Conservation (phyloP, 495 filamentous ascomycete species). For the Lindgomyces ingoldianus region DNA sequence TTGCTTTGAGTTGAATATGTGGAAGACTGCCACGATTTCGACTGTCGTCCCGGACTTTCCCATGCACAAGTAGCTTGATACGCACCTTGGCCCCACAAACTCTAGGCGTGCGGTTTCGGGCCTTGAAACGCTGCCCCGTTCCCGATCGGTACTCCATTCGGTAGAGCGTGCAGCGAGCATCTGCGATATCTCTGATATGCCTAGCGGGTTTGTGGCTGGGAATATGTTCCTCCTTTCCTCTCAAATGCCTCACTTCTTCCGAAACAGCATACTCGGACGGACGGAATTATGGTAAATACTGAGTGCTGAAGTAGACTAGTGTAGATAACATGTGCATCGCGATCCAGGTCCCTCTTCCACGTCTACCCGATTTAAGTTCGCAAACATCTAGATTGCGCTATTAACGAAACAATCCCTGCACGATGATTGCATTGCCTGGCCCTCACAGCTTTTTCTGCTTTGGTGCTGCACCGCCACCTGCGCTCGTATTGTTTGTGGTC, state of each 20-base stretch:
- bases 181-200: too few species aligned
- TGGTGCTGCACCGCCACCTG: not conserved
- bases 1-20: not conserved
- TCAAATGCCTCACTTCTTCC: slow-evolving; percentile 10
- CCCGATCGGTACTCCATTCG: not conserved
- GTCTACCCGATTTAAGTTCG: not conserved
- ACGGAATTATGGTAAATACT: not conserved
- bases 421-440: not conserved
- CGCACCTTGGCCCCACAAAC: too few species aligned
- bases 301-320: not conserved
- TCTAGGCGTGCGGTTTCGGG: too few species aligned
- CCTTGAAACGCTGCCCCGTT: not conserved
- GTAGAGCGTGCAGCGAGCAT: not conserved
- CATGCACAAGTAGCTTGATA: not conserved
- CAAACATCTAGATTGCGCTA: not conserved
- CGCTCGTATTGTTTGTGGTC: not conserved
- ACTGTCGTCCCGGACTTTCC: not conserved
- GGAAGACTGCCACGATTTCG: not conserved
- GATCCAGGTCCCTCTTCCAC: too few species aligned
- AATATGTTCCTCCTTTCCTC: too few species aligned
- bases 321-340: not conserved
- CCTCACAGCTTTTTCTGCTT: not conserved
- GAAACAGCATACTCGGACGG: not conserved
- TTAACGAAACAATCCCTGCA: not conserved
- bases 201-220: too few species aligned